phyloP scores from a whole-genome alignment of 495 filamentous ascomycete species.

The Hypoxylon lienhwacheense region DNA sequence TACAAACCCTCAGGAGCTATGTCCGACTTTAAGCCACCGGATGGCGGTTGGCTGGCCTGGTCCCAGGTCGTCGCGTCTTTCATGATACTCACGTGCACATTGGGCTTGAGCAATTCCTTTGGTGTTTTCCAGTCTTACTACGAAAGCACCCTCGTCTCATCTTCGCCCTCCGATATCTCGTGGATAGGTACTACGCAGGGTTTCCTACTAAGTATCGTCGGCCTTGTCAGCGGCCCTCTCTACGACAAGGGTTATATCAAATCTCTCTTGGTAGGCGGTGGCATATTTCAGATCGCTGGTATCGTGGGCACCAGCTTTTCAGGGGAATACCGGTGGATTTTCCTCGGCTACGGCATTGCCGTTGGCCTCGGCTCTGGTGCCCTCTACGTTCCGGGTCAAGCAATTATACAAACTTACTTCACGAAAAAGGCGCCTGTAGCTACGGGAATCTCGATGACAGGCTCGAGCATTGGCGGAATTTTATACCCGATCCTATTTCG shows the following conservation, averaged over 20 bases:
- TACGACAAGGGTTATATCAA: conserved; percentile 67
- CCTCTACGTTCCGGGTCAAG: conserved; percentile 68
- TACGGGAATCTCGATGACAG: conserved; percentile 73
- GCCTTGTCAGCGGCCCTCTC: conserved; percentile 60
- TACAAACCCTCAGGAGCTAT: not conserved
- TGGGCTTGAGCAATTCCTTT: conserved; percentile 50
- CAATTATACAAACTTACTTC: conserved; percentile 73
- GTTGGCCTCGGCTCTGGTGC: conserved; percentile 56
- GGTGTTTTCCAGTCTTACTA: conserved; percentile 55
- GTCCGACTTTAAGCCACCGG: not conserved
- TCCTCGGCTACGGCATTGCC: conserved; percentile 53
- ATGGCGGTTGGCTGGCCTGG: conserved; percentile 16
- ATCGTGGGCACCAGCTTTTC: conserved; percentile 54
- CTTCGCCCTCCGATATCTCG: conserved; percentile 45
- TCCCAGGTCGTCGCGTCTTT: conserved; percentile 32
- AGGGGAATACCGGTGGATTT: conserved; percentile 43
- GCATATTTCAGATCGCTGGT: conserved; percentile 59
- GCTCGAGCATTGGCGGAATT: conserved; percentile 69
- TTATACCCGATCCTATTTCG: conserved; percentile 66
- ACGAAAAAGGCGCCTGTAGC: conserved; percentile 65
- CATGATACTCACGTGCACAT: conserved; percentile 24
- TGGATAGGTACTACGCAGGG: conserved; percentile 67
- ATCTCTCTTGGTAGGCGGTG: conserved; percentile 53
- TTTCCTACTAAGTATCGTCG: conserved; percentile 63
- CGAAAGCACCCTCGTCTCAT: conserved; percentile 38